phyloP scores from a whole-genome alignment of 2,329 filamentous ascomycete genomes.

The Claviceps quebecensis region DNA sequence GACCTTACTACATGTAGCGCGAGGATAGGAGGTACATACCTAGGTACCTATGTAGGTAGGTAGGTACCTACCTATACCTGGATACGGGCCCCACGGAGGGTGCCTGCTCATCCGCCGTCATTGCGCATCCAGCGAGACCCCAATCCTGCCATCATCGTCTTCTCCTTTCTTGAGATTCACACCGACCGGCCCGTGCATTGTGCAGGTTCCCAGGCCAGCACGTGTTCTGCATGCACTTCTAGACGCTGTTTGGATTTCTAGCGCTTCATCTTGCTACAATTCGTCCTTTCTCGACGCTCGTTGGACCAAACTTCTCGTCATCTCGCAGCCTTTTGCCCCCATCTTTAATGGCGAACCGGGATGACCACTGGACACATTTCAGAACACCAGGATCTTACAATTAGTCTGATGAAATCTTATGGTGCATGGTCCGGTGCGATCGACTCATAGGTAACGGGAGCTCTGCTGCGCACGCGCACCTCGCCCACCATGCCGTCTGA shows the following conservation, averaged over 20 bases:
- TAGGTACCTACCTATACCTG: not conserved
- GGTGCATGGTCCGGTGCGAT: not conserved
- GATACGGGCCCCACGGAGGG: not conserved
- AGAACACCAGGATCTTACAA: not conserved
- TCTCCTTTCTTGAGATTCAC: not conserved
- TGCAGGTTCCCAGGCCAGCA: not conserved
- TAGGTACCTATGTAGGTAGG: too few species aligned
- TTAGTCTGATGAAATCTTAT: not conserved
- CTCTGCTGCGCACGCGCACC: not conserved
- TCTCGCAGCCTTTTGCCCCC: not conserved
- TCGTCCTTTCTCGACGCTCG: not conserved
- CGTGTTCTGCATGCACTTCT: too few species aligned
- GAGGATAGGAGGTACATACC: too few species aligned
- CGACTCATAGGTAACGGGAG: not conserved
- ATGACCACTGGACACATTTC: not conserved
- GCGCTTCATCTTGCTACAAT: not conserved
- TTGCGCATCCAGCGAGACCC: not conserved
- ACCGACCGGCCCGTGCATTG: not conserved
- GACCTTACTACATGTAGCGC: too few species aligned
- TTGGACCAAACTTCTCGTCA: not conserved
- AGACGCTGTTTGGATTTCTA: too few species aligned
- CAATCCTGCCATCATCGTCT: not conserved
- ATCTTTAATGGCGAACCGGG: not conserved
- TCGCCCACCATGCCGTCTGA: constrained; percentile 21
- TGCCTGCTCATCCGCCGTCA: not conserved